Percentiles rank a stretch among this genome's conserved stretches.
These are phyloP conservation scores for Graphiopsis chlorocephala DNA, from an alignment of 2,329 filamentous ascomycete species.

Conservation along the genomic window DNA sequence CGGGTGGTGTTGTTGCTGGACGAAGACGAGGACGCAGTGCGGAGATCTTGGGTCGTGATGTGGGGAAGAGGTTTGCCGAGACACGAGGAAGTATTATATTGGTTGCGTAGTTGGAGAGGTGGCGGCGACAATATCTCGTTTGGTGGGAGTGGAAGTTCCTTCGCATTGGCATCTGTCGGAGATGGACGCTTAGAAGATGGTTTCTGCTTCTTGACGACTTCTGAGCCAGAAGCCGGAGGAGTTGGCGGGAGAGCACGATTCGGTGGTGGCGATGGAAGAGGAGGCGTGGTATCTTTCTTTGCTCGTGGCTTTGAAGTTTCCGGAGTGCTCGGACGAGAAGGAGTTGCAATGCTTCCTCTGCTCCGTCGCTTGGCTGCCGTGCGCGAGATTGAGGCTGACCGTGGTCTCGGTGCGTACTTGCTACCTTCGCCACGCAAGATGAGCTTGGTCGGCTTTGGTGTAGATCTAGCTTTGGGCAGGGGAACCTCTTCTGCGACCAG, in stretches of 20 bases:
- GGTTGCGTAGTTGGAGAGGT: slow-evolving; percentile 12
- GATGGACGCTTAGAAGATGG: neutral
- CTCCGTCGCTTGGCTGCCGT: slow-evolving; percentile 25
- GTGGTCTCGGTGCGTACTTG: slow-evolving; percentile 32
- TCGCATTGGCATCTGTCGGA: slow-evolving; percentile 18
- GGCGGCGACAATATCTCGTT: slow-evolving; percentile 24
- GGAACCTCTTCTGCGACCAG: slow-evolving; percentile 36
- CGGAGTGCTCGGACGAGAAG: slow-evolving; percentile 20
- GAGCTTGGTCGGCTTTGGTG: slow-evolving; percentile 29
- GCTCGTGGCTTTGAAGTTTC: slow-evolving; percentile 14
- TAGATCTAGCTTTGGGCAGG: slow-evolving; percentile 25
- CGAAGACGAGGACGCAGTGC: slow-evolving; percentile 8
- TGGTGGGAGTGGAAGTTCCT: slow-evolving; percentile 25
- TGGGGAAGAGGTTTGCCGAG: neutral
- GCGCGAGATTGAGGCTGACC: slow-evolving; percentile 31
- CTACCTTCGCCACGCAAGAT: slow-evolving; percentile 26
- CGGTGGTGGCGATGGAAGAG: slow-evolving; percentile 35
- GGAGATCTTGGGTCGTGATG: slow-evolving; percentile 16
- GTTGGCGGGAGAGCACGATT: slow-evolving; percentile 35
- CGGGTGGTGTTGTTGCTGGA: slow-evolving; percentile 14
- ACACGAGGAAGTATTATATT: neutral
- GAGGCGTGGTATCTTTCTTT: slow-evolving; percentile 25
- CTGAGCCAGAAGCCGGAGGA: slow-evolving; percentile 31
- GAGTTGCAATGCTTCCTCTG: slow-evolving; percentile 17
- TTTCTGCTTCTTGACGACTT: slow-evolving; percentile 19